Base-by-base conservation (phyloP, 1,284 basidiomycete species). In the Neonothopanus nambi region DNA sequence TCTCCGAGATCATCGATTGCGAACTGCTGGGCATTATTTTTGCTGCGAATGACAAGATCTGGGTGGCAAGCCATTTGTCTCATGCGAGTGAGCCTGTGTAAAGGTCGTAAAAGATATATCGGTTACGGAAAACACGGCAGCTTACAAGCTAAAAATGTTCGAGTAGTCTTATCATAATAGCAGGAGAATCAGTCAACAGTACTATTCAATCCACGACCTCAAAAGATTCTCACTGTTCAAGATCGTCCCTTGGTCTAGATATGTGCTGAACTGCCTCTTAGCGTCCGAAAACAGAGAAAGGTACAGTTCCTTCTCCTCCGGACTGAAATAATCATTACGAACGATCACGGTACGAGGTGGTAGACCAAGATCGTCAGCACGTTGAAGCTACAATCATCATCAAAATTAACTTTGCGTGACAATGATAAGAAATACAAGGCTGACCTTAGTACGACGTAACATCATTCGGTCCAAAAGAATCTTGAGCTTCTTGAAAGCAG, bases 261-360 rank as follows among this genome's bases (percentile, higher is more conserved):
- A 99, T 1, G 95, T 98, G 58, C 66, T 85, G 71, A 99, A 99
- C 66, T 93, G 87, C 46, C 97, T 81, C 70, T 92, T 95, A 8
- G 94, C 95, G 61, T 95, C 93, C 3, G 90, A 88, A 76, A 96
- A 99, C 30, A 99, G 73, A 3, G 91, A 94, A 49, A 88, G 79
- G 71, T 99, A 99, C 11, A 99, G 74, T 64, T 99, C 96, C 69
- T 95, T 97, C 72, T 98, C 95, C 67, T 97, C 93, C 0, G 93
- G 91, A 59, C 93, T 97, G 77, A 99, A 99, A 69, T 89, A 90
- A 69, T 99, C 96, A 48, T 87, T 80, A 37, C 94, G 85, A 57
- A 99, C 88, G 50, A 92, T 80, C 40, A 99, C 91, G 0, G 89
- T 95, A 37, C 97, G 83, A 3, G 97, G 97, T 3, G 97, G 97